phyloP scores from a whole-genome alignment of 148 eudicot genomes.

The Gaultheria prostrata region DNA sequence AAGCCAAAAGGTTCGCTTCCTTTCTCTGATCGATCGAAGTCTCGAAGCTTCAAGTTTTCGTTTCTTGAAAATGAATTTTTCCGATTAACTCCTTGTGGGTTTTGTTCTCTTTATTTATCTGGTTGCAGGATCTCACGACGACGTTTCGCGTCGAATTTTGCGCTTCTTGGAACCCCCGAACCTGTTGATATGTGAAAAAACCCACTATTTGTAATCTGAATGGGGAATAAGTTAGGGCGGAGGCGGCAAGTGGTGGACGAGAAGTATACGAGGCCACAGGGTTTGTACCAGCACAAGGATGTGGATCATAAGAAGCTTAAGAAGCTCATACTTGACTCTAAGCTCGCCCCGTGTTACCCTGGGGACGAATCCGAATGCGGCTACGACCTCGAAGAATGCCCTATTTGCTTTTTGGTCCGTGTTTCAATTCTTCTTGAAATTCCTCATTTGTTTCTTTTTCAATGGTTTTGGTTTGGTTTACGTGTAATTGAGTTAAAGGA shows the following conservation, averaged over 20 bases:
- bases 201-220: conserved; percentile 22
- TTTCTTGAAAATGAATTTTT: background rate
- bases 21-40: background rate
- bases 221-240: conserved; percentile 97
- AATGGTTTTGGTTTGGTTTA: background rate
- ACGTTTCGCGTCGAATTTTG: conserved; percentile 6
- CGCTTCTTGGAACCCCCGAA: conserved; percentile 6
- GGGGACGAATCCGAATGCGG: conserved; percentile 58
- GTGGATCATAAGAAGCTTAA: conserved; percentile 96
- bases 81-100: background rate
- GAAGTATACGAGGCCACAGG: conserved; percentile 94
- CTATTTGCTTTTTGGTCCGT: conserved; percentile 98
- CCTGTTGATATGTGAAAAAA: conserved; percentile 13
- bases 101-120: background rate
- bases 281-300: conserved; percentile 90
- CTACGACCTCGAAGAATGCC: conserved; percentile 83
- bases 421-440: background rate
- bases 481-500: background rate
- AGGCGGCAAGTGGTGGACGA: conserved; percentile 87
- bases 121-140: conserved; percentile 23
- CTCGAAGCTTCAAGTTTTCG: background rate
- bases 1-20: conserved; percentile 15
- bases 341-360: conserved; percentile 93
- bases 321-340: conserved; percentile 91
- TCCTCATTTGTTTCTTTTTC: background rate